Base-by-base conservation (phyloP, 148 eudicot species). In the Dianthus caryophyllus region DNA sequence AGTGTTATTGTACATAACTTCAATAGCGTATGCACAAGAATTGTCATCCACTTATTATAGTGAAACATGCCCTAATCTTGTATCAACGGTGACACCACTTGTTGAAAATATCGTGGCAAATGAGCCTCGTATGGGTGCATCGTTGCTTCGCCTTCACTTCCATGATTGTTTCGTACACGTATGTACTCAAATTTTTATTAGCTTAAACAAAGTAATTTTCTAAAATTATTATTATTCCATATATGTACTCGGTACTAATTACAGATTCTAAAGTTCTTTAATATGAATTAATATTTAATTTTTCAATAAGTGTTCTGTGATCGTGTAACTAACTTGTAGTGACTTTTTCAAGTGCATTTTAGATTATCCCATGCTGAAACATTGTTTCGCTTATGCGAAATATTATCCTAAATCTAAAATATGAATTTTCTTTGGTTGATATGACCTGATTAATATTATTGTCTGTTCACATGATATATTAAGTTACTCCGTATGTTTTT, bases 61-160 rank as follows among this genome's bases (percentile, higher is more conserved):
- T 2, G 21, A 54, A 14, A 43, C 71, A 4, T 87, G 91, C 57
- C 87, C 86, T 33, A 78, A 77, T 6, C 66, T 72, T 25, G 64
- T 36, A 17, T 15, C 80, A 10, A 80, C 73, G 9, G 82, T 84
- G 44, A 31, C 68, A 64, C 50, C 77, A 0, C 75, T 73, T 0
- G 85, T 82, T 7, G 20, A 43, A 4, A 47, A 74, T 2, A 79
- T 81, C 1, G 80, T 84, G 1, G 63, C 69, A 17, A 68, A 24
- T 5, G 91, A 86, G 36, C 67, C 66, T 62, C 86, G 91, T 2
- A 86, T 84, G 91, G 91, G 88, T 1, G 86, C 85, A 43, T 84
- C 86, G 5, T 75, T 84, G 76, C 84, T 84, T 66, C 84, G 84
- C 17, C 81, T 85, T 25, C 87, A 79, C 26, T 79, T 83, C 73